Evolutionary conservation across 2,329 filamentous ascomycete species (phyloP), one percentile per base, ranked within the genome.

Genomic region (Claviceps arundinis): DNA sequence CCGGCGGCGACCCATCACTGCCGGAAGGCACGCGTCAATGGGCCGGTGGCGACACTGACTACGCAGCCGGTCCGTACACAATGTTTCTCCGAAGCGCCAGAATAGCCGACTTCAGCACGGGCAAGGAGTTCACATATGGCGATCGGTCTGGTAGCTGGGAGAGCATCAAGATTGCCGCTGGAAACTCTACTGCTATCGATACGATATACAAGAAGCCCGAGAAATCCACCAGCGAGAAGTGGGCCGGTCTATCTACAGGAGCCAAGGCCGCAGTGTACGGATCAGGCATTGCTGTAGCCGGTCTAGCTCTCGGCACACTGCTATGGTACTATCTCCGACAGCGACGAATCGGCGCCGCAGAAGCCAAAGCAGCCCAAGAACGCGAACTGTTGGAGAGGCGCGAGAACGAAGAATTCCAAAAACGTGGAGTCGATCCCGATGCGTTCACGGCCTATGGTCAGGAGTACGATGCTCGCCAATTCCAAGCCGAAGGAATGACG

Each of bases 21-120:
- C 65, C 76, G 43, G 44, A 74, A 49, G 73, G 76, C 13, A 85
- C 81, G 2, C 77, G 84, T 50, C 70, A 81, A 52, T 88, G 84
- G 84, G 84, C 84, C 53, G 84, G 84, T 51, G 84, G 84, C 54
- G 61, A 71, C 50, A 87, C 84, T 43, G 74, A 89, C 64, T 90
- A 83, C 65, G 63, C 65, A 48, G 61, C 77, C 26, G 82, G 73
- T 0, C 87, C 87, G 0, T 91, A 79, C 70, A 81, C 75, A 59
- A 90, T 90, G 86, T 81, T 78, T 55, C 76, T 91, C 57, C 78
- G 86, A 72, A 79, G 74, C 34, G 71, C 71, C 13, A 63, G 62
- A 17, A 64, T 80, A 2, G 69, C 80, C 51, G 79, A 83, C 58
- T 80, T 77, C 68, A 78, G 77, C 61, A 77, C 73, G 48, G 79